Percentiles rank a stretch among this genome's conserved stretches.
Evolutionary conservation across 1,139 yeast genomes (phyloP).

Genomic region (Debaryomycetaceae sp.): DNA sequence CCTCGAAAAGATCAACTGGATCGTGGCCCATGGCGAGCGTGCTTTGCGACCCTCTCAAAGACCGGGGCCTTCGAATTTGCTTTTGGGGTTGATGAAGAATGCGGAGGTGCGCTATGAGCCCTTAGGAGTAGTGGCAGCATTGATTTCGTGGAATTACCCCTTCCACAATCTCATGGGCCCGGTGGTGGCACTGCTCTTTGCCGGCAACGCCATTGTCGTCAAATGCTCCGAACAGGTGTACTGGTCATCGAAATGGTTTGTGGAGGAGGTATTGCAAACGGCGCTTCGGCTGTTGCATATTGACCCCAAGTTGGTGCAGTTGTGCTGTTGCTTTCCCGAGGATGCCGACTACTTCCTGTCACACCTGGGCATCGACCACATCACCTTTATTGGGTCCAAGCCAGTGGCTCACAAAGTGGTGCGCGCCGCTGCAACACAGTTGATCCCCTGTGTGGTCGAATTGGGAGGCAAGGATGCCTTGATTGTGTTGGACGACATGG

Average conservation of each 20-base stretch:
- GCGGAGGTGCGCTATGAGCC: slow-evolving; percentile 96
- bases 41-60: slow-evolving; percentile 69
- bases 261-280: slow-evolving; percentile 56
- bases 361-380: slow-evolving; percentile 77
- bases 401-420: slow-evolving; percentile 89
- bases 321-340: slow-evolving; percentile 74
- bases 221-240: slow-evolving; percentile 95
- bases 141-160: slow-evolving; percentile 97
- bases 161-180: slow-evolving; percentile 93
- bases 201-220: slow-evolving; percentile 87
- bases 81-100: slow-evolving; percentile 68
- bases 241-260: slow-evolving; percentile 86
- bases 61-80: slow-evolving; percentile 80
- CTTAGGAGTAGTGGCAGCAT: slow-evolving; percentile 80
- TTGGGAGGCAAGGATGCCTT: slow-evolving; percentile 95
- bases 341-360: slow-evolving; percentile 82
- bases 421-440: slow-evolving; percentile 70
- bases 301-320: slow-evolving; percentile 78
- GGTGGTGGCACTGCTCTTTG: slow-evolving; percentile 75
- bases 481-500: slow-evolving; percentile 72
- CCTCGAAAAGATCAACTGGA: slow-evolving; percentile 88
- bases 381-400: slow-evolving; percentile 93
- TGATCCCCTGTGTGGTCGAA: slow-evolving; percentile 93
- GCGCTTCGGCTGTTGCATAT: slow-evolving; percentile 71
- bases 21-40: slow-evolving; percentile 72